phyloP scores from a whole-genome alignment of 78 protist species.

The Salpingoeca rosetta region DNA sequence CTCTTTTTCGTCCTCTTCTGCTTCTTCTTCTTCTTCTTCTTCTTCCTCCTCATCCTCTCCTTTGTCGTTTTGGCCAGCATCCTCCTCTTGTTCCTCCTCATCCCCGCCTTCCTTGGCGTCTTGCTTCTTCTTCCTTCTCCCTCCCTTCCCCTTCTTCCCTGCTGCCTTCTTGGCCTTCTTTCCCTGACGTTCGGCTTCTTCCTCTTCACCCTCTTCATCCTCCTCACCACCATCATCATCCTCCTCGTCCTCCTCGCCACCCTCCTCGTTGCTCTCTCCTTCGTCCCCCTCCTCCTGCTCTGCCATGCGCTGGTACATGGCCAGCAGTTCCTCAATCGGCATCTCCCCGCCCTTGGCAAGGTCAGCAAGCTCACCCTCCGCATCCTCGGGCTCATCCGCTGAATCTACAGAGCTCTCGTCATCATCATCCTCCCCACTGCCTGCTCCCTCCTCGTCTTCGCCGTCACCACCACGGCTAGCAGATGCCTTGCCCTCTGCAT shows the following conservation, averaged over 20 bases:
- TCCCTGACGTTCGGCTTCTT: not conserved
- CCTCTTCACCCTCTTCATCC: conserved; percentile 4
- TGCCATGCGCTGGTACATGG: not conserved
- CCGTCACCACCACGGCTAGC: not conserved
- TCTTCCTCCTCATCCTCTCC: conserved; percentile 18
- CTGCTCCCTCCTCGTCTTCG: not conserved
- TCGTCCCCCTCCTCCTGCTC: not conserved
- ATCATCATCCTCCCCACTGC: not conserved
- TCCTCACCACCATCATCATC: too few species aligned
- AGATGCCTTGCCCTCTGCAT: not conserved
- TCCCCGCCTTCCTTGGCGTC: too few species aligned
- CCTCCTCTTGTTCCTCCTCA: too few species aligned
- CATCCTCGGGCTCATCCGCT: not conserved
- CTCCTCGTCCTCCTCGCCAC: conserved; percentile 13
- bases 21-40: too few species aligned
- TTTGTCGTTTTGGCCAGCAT: too few species aligned
- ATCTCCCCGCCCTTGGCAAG: not conserved
- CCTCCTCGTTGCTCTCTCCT: conserved; percentile 24
- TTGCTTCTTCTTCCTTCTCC: too few species aligned
- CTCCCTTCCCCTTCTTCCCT: too few species aligned
- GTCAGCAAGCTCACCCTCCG: not conserved
- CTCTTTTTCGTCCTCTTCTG: too few species aligned
- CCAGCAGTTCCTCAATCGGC: conserved; percentile 12
- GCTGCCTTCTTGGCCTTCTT: too few species aligned
- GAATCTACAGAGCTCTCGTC: not conserved